Base-by-base conservation (phyloP, 805 yeast species). In the Suhomyces pyralidae region DNA sequence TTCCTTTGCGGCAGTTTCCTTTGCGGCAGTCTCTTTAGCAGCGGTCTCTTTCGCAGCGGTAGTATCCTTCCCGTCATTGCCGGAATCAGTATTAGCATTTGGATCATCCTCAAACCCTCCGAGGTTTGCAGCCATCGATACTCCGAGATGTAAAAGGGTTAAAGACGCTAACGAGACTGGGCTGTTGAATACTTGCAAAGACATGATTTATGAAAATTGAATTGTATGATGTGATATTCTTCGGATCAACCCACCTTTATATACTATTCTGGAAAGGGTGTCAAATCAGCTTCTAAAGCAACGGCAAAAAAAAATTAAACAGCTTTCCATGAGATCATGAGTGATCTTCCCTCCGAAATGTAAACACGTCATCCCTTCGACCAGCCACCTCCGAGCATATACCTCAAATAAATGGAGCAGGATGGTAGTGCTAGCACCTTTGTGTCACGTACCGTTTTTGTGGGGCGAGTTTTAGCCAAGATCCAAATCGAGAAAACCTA, bases 21-120 rank as follows among this genome's bases (percentile, higher is more conserved):
- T 30, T 17, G 52, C 40, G n/a, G 48, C 45, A 36, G 50, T 45
- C 17, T 44, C 40, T 14, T 28, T 40, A 28, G 50, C 53, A 20
- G 48, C 24, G 32, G 43, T 48, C 2, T 28, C 43, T 2, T n/a
- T 7, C n/a, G 51, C 30, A 26, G 49, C 53, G 12, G 45, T n/a
- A 6, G 24, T 40, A 3, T 30, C 50, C 20, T 22, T 22, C 22
- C 45, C 45, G 7, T 40, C 49, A 8, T 45, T 48, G 30, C 48
- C 32, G 5, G 40, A 51, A 8, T 48, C 45, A 14, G 48, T 53
- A 17, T 52, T 52, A n/a, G 48, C 49, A 38, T 47, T 52, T 7
- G 48, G 25, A 25, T 12, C 48, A 4, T 22, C 40, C 5, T 50
- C 56, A 15, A 61, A 53, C 5, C 65, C 65, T 47, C 44, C 12